Evolutionary conservation across 495 filamentous ascomycete species (phyloP), one percentile per base, ranked within the genome.

Genomic region (Parathielavia hyrcaniae): DNA sequence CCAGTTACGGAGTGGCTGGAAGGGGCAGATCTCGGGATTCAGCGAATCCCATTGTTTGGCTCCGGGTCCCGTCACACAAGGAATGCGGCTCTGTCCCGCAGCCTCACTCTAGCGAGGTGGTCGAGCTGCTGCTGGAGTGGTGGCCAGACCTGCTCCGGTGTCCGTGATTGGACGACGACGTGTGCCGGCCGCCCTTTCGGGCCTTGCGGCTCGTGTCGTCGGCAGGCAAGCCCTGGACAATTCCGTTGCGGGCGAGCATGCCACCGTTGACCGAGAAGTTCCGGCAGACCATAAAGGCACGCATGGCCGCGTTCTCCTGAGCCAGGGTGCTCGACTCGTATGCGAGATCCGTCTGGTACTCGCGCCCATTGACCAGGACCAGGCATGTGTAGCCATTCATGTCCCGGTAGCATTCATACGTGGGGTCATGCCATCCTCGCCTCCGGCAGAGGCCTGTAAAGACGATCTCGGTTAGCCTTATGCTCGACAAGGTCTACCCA

Each of bases 191-290:
- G 65, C 71, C 70, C 64, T 64, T 66, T 19, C 67, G 53, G n/a
- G 70, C 65, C 69, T 76, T 78, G 66, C 73, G 75, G 66, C 56
- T 71, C 59, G 71, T 66, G 56, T 81, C 79, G 65, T 77, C 77
- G 57, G 77, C 89, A 45, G 90, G 91, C 43, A 93, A 77, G 40
- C 91, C 91, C 81, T 96, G 91, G 68, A 93, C 80, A 47, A 91
- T 84, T 23, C 88, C 89, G 80, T 75, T 89, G 77, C 75, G 89
- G 77, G 68, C 89, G 75, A 69, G 82, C 90, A 91, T 95, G 74
- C 92, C 92, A 65, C 95, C 93, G 72, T 96, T 97, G 70, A 96
- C 86, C 59, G 92, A 97, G 77, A 98, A 97, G 76, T 96, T 96
- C 69, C 92, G 87, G 79, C 93, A 98, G 59, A 97, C 92, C 78